Evolutionary conservation across 1,284 basidiomycete species (phyloP), one percentile per base, ranked within the genome.

Genomic region (Rhodotorula sp.): DNA sequence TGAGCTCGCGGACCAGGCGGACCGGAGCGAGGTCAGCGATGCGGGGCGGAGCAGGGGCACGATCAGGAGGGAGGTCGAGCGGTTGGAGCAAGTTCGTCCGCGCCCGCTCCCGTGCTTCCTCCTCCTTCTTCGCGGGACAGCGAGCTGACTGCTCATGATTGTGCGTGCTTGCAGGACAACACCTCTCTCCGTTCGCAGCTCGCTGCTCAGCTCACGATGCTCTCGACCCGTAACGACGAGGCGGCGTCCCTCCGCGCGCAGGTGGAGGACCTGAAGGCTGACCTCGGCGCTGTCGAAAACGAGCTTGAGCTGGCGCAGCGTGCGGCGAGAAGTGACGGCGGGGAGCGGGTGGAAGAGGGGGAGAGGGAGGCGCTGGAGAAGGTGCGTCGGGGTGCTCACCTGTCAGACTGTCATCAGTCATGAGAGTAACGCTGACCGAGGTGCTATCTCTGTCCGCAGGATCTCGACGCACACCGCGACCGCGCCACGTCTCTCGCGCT

Each of bases 401-500:
- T 22, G 5, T 10, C 27, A 13, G 15, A 6, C 3, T 12, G 27
- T 21, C 34, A 10, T 27, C 36, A 7, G 17, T 53, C n/a, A 25
- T 13, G 36, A 27, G 50, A n/a, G 53, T n/a, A n/a, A n/a, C 19
- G 19, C 37, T 41, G n/a, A 66, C 36, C 1, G n/a, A 44, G 29
- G 17, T 21, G 8, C 12, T 29, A 27, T n/a, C 27, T 29, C 41
- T 27, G 1, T 21, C 27, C 21, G 32, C 61, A 78, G 25, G 89
- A 89, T 74, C 80, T 91, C 66, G 91, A 91, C 77, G 84, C 86
- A 0, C 82, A 90, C 54, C 84, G 88, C 61, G 91, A 93, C 81
- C 88, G 88, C 79, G 84, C 92, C 5, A 89, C 91, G 0, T 90
- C 90, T 0, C 86, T 88, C 9, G 85, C 88, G 77, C 91, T 94